Evolutionary conservation across 2,329 filamentous ascomycete species (phyloP).

Genomic region (Aspergillus fumigatus): DNA sequence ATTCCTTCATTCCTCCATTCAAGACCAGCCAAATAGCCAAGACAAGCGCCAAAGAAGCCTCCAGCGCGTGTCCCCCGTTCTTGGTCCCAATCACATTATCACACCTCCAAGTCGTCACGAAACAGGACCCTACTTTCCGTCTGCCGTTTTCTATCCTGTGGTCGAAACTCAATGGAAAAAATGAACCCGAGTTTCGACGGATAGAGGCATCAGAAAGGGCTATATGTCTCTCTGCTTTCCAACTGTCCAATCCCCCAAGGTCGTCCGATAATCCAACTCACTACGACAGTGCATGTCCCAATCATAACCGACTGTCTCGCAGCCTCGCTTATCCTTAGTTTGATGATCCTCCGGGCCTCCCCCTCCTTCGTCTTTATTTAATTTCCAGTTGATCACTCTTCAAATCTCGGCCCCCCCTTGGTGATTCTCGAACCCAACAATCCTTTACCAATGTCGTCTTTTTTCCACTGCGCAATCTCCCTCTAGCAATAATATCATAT

Average conservation of each 20-base stretch:
- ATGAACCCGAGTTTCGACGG: neutral
- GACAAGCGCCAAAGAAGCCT: neutral
- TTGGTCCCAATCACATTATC: neutral
- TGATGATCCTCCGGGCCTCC: neutral
- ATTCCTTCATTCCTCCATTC: slow-evolving; percentile 1
- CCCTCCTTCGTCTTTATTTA: neutral
- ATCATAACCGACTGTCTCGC: neutral
- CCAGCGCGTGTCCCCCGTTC: neutral
- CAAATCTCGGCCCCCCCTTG: neutral
- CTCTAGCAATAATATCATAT: neutral
- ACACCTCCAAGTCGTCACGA: too few relatives aligned
- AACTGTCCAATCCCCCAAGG: neutral
- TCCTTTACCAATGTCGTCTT: slow-evolving; percentile 2
- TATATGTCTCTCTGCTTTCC: neutral
- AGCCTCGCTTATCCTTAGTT: neutral
- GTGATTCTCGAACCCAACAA: neutral
- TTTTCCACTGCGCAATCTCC: neutral
- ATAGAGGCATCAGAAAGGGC: neutral
- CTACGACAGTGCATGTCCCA: neutral
- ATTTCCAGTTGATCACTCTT: neutral
- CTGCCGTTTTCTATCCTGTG: neutral
- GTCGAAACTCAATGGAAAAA: neutral
- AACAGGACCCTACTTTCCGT: neutral
- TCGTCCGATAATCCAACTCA: neutral
- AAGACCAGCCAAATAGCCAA: neutral